Base-by-base conservation (phyloP, 129 eudicot genomes). In the Ambrosia trifida region DNA sequence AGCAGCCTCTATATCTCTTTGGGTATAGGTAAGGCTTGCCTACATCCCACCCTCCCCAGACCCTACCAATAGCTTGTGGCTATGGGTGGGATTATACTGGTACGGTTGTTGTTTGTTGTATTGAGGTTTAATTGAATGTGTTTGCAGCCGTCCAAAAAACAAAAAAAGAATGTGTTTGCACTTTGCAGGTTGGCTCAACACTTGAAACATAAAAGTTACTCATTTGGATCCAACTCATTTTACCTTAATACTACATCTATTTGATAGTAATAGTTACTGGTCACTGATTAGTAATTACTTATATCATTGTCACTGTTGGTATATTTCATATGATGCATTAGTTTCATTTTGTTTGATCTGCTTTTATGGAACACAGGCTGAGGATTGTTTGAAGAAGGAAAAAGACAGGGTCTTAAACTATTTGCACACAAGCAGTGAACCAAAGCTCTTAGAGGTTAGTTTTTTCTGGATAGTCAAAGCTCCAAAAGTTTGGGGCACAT, bases 361-460 rank as follows among this genome's bases (percentile, higher is more conserved):
- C 31, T 53, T 7, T 12, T 53, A 10, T 78, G 71, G 53, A 66
- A 60, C 50, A 51, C 79, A 91, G 96, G 89, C 92, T 12, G 98
- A 93, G 72, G 98, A 93, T 57, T 93, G 92, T 45, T 84, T 93
- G 73, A 89, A 69, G 68, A 81, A 80, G 75, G 98, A 93, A 83
- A 87, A 87, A 80, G 96, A 93, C 10, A 83, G 96, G 75, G 98
- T 89, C 11, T 54, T 81, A 46, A 79, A 85, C 65, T 93, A 93
- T 87, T 71, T 93, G 72, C 95, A 89, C 76, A 67, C 84, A 1
- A 93, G 95, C 77, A 93, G 88, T 80, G 95, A 89, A 72, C 70
- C 70, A n/a, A 94, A 94, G 76, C 85, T 94, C 66, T 73, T 89
- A 68, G 98, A 90, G 96, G 98, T 89, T 43, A 8, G 88, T 73